Base-by-base conservation (phyloP, 225 moss, liverwort and hornwort species). In the Ulota crispa region DNA sequence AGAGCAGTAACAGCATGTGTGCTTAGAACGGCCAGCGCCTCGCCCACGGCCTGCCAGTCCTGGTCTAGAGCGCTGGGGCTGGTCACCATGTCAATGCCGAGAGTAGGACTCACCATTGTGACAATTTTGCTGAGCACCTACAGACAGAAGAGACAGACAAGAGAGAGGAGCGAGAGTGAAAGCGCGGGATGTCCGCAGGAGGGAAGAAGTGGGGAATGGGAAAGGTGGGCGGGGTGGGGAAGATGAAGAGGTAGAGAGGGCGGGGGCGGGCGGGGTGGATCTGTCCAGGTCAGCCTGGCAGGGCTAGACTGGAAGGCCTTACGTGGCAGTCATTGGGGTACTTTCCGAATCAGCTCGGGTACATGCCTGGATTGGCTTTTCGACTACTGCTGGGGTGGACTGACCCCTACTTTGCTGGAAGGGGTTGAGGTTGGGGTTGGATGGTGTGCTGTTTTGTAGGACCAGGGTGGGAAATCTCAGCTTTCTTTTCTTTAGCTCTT, bases 31-130 rank as follows among this genome's bases (percentile, higher is more conserved):
- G 28, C 28, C 3, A 89, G 15, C 1, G 86, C 89, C 20, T 68
- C 82, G 20, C 89, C 83, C 34, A 89, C 64, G 0, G 86, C 86
- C 8, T 82, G 75, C 84, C 81, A 86, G 77, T 89, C 89, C 75
- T 84, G 84, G 8, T 76, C 76, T 68, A 89, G 36, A 5, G 76
- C 18, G 9, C 52, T 43, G 45, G 59, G 75, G 64, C 57, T 71
- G 76, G 69, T 64, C 18, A 80, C 75, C 86, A 86, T 86, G 62
- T 86, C 79, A 34, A 86, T 74, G 34, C 86, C 86, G 50, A 43
- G 76, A 0, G 71, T 28, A 0, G 86, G 83, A 47, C 65, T 83
- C 75, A 86, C 84, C 81, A 84, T 87, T 1, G 24, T 67, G 32
- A 37, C 20, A 0, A 37, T 24, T 24, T 11, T n/a, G 9, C 65